These are phyloP conservation scores for Apiospora rasikravindrae DNA, from an alignment of 2,329 filamentous ascomycete genomes.

Conservation along the genomic window DNA sequence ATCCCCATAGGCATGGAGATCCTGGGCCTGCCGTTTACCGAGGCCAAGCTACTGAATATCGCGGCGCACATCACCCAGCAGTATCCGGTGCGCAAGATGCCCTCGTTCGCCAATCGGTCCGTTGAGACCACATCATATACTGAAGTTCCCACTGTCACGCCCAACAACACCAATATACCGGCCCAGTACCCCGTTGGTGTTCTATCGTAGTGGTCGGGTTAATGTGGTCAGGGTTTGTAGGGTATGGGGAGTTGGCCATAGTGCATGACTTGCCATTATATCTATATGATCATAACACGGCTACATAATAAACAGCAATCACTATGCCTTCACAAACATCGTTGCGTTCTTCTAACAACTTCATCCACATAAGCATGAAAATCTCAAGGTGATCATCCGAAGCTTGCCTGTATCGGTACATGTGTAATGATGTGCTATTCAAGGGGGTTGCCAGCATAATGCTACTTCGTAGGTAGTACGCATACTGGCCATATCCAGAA, in stretches of 20 bases:
- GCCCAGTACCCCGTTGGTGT: conserved; percentile 54
- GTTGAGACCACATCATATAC: conserved; percentile 46
- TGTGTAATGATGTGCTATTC: too few relatives aligned
- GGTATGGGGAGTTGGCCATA: not conserved
- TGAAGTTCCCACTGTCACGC: conserved; percentile 50
- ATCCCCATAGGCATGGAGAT: conserved; percentile 71
- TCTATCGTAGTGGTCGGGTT: conserved; percentile 29
- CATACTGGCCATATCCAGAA: too few relatives aligned
- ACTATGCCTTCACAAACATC: too few relatives aligned
- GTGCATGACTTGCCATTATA: too few relatives aligned
- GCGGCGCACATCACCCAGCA: conserved; percentile 56
- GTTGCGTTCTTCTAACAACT: too few relatives aligned
- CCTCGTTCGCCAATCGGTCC: conserved; percentile 47
- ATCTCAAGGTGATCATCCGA: too few relatives aligned
- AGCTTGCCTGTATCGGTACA: not conserved
- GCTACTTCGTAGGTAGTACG: too few relatives aligned
- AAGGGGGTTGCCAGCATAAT: not conserved
- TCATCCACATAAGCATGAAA: too few relatives aligned
- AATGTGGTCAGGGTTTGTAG: not conserved
- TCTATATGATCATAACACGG: not conserved
- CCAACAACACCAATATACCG: conserved; percentile 48
- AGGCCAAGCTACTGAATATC: conserved; percentile 58
- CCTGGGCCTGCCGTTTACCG: conserved; percentile 60
- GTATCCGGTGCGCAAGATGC: conserved; percentile 50
- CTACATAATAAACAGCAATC: too few relatives aligned